Base-by-base conservation (phyloP, 345 rosid genomes). In the Populus alba region DNA sequence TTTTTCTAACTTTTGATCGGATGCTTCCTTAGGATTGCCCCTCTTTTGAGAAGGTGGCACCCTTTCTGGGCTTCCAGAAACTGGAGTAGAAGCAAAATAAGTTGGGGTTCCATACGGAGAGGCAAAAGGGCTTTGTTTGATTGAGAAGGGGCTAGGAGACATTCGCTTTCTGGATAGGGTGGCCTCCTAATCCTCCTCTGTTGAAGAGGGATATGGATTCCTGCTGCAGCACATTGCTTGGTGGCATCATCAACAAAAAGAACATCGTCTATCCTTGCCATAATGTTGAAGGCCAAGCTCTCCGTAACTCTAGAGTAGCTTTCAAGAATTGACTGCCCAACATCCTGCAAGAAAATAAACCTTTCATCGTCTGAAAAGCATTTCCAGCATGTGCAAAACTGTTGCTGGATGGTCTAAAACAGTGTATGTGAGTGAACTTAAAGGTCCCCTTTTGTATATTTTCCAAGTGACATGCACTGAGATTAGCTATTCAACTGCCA, bases 281-380 rank as follows among this genome's bases (percentile, higher is more conserved):
- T 92, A 57, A 94, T 88, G 88, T 97, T 97, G 87, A 97, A 94
- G 68, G 99, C 99, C 87, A 94, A 79, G 88, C 99, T 92, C 90
- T 97, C 99, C 93, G 89, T 90, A 68, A 97, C 99, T 85, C 99
- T 90, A 1, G 99, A 92, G 90, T 97, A 97, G 88, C 99, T 92
- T 84, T 94, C 98, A 2, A 97, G 92, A 75, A 97, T 94, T 2
- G 98, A 92, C 75, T 94, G 97, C 66, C 99, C 99, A 67, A 97
- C 97, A 87, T 97, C 99, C 98, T 97, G 89, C 80, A 81, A 63
- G 12, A 49, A 55, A 29, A 71, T 1, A 20, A 20, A 57, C 31
- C 17, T 39, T 62, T 73, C 55, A 38, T 16, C 55, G 3, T 31
- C 68, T 25, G 39, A n/a, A 41, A 6, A 25, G 11, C 55, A 2